Conservation (phyloP, 441 rosid genomes). For the Daphne laureola region DNA sequence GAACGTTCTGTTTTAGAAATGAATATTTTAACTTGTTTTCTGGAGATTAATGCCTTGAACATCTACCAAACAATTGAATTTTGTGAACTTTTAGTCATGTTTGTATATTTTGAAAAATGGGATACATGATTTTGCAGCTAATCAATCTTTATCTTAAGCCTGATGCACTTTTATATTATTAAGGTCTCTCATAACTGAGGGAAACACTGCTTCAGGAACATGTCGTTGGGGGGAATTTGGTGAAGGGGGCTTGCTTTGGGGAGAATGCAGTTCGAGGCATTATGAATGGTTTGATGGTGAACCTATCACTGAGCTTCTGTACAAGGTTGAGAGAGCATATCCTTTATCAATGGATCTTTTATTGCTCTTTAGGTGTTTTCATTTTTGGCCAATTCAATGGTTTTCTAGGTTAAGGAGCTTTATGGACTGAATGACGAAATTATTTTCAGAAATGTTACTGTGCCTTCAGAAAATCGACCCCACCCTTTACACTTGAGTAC, state of each 20-base stretch:
- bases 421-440: slow-evolving; percentile 78
- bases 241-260: slow-evolving; percentile 95
- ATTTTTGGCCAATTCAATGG: slow-evolving; percentile 1
- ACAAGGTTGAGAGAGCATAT: slow-evolving; percentile 35
- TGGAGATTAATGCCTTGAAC: no score
- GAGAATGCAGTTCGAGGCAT: slow-evolving; percentile 70
- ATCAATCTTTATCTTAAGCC: no score
- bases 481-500: slow-evolving; percentile 83
- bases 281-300: slow-evolving; percentile 95
- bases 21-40: no score
- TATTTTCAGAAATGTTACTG: slow-evolving; percentile 70
- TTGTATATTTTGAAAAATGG: no score
- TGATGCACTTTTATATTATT: background rate
- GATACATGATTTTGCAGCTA: no score
- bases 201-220: slow-evolving; percentile 46
- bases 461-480: slow-evolving; percentile 76
- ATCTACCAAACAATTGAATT: no score
- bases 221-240: slow-evolving; percentile 97
- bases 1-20: no score
- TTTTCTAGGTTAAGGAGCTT: slow-evolving; percentile 74
- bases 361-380: slow-evolving; percentile 6
- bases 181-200: background rate
- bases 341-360: slow-evolving; percentile 3
- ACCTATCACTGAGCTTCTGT: slow-evolving; percentile 55
- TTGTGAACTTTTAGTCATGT: no score